Base-by-base conservation (phyloP, 768 basidiomycete genomes). In the Lentinula sp. region DNA sequence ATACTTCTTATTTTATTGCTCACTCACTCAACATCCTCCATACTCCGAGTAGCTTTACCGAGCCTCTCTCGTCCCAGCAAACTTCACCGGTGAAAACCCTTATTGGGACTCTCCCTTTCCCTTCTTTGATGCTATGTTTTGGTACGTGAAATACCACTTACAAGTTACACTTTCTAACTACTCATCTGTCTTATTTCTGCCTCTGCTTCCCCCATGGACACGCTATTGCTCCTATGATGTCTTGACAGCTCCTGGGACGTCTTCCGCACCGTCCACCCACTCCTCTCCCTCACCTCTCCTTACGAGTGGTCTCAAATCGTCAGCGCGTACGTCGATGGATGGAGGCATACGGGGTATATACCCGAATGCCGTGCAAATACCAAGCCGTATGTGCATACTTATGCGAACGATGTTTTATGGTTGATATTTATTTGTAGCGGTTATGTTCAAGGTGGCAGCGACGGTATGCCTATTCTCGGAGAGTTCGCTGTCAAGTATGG, bases 121-220 rank as follows among this genome's bases (percentile, higher is more conserved):
- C 2, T 83, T 81, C 67, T 83, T 76, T 57, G 81, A 83, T 53
- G 77, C 80, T 1, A 65, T 81, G 35, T 82, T 82, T 69, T 81
- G 80, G 81, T 79, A 28, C 28, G 28, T 28, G 28, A 28, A 28
- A 28, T 28, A 28, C 0, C 28, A 28, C 28, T 28, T 28, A 28
- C 28, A 28, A 28, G 28, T 28, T 28, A 28, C 28, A 28, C 28
- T 28, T 28, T 28, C 28, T 28, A 53, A 57, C 71, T 18, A 62
- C 28, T n/a, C 15, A n/a, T 21, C n/a, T 9, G 37, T 11, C 7
- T 51, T 37, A 51, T 37, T 52, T 32, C 48, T 11, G 32, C 2
- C 8, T 23, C 11, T 46, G 6, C 43, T 11, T 23, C 11, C 28
- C 28, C 28, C 28, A 28, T 28, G 3, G 28, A 28, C 28, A 28